phyloP scores from a whole-genome alignment of 179 eudicot genomes.

The Pouteria campechiana region DNA sequence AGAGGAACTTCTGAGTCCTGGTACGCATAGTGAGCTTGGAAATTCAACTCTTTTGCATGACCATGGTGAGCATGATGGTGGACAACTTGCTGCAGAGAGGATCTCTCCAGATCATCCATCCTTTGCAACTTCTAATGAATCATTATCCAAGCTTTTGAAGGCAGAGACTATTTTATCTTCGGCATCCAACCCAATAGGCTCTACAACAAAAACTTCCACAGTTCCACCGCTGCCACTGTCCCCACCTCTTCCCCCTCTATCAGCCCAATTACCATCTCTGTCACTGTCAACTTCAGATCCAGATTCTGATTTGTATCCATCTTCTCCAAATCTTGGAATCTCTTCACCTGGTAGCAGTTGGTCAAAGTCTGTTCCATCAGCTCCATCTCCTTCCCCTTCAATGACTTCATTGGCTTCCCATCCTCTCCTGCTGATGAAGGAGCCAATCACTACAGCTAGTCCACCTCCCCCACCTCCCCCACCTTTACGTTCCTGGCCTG shows the following conservation, averaged over 20 bases:
- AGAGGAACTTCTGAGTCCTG: too few species aligned
- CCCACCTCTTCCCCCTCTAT: conserved; percentile 2
- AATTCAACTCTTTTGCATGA: not conserved
- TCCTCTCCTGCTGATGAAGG: not conserved
- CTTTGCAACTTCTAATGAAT: not conserved
- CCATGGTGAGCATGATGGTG: conserved; percentile 1
- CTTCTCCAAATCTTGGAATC: conserved; percentile 4
- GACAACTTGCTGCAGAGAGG: conserved; percentile 7
- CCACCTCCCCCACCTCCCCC: conserved; percentile 14
- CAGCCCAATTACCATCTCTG: conserved; percentile 6
- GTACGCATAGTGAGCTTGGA: too few species aligned
- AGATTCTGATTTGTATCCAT: conserved; percentile 3
- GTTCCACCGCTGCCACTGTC: too few species aligned
- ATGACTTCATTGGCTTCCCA: not conserved
- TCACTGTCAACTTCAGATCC: conserved; percentile 4
- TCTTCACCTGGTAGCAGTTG: not conserved
- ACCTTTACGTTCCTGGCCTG: conserved; percentile 6
- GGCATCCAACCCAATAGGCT: not conserved
- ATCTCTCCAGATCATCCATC: conserved; percentile 12
- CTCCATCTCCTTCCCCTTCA: not conserved
- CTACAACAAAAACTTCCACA: not conserved
- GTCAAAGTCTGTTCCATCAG: not conserved
- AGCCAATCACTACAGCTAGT: conserved; percentile 2
- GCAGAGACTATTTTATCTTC: too few species aligned
- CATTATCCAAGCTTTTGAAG: too few species aligned